A percentile compares a stretch with the other conserved stretches of the same genome.
Evolutionary conservation across 345 rosid genomes (phyloP).

Genomic region (Syzygium grande): DNA sequence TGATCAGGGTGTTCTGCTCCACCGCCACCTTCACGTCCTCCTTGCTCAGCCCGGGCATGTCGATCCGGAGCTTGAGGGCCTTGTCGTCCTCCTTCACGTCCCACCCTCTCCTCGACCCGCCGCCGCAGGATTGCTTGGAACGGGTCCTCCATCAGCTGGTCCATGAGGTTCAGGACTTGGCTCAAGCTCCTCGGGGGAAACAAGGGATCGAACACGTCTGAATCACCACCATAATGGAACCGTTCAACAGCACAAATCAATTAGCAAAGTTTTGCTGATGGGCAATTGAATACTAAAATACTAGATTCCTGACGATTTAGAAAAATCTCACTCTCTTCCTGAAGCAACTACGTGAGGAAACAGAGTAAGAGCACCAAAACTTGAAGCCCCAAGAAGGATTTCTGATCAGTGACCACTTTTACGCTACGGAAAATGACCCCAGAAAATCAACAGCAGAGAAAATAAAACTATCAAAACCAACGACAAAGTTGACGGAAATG

Average conservation of each 20-base stretch:
- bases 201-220: conserved; percentile 53
- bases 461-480: background rate
- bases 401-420: background rate
- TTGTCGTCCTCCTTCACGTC: conserved; percentile 38
- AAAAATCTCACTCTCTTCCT: background rate
- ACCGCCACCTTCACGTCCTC: conserved; percentile 28
- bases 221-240: background rate
- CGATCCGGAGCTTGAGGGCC: conserved; percentile 11
- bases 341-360: background rate
- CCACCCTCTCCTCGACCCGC: conserved; percentile 30
- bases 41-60: conserved; percentile 38
- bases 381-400: background rate
- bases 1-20: conserved; percentile 49
- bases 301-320: background rate
- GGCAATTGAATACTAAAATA: background rate
- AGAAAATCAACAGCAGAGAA: background rate
- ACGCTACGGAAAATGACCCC: background rate
- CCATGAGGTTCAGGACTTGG: conserved; percentile 59
- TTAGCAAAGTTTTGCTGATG: background rate
- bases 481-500: background rate
- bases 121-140: background rate
- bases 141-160: conserved; percentile 42
- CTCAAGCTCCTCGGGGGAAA: conserved; percentile 48
- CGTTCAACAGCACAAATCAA: background rate
- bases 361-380: background rate